Percentiles rank a stretch among this genome's conserved stretches.
Evolutionary conservation across 192 early-diverging fungal genomes (phyloP).

Genomic region (Podila epigama): DNA sequence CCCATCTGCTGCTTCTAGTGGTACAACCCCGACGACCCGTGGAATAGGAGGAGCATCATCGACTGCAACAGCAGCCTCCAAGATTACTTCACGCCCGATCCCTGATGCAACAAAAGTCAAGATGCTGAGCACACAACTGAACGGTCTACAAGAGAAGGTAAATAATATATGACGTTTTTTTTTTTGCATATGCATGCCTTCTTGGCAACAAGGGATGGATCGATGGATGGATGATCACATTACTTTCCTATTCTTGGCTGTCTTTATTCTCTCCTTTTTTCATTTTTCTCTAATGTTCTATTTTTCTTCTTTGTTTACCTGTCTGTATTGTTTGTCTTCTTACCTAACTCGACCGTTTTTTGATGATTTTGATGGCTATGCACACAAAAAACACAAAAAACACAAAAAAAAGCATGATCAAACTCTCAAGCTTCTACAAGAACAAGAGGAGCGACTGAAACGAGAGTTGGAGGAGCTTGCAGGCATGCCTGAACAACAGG

Average conservation of each 20-base stretch:
- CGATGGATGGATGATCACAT: not conserved
- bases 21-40: constrained; percentile 7
- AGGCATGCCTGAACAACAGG: constrained; percentile 12
- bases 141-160: constrained; percentile 47
- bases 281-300: constrained; percentile 6
- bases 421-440: constrained; percentile 39
- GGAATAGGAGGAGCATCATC: not conserved
- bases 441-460: constrained; percentile 45
- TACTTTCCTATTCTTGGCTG: not conserved
- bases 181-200: too few species aligned
- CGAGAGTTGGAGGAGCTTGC: constrained; percentile 28
- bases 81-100: constrained; percentile 8
- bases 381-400: too few species aligned
- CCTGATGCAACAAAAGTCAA: constrained; percentile 41
- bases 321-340: not conserved
- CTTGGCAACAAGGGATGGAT: too few species aligned
- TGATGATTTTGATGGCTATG: not conserved
- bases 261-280: not conserved
- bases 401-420: constrained; percentile 34
- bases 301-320: not conserved
- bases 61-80: not conserved
- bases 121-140: constrained; percentile 36
- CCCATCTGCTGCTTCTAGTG: constrained; percentile 10
- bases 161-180: too few species aligned
- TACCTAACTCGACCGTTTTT: not conserved